Base-by-base conservation (phyloP, 2,329 filamentous ascomycete genomes). In the Lasiodiplodia sp. region DNA sequence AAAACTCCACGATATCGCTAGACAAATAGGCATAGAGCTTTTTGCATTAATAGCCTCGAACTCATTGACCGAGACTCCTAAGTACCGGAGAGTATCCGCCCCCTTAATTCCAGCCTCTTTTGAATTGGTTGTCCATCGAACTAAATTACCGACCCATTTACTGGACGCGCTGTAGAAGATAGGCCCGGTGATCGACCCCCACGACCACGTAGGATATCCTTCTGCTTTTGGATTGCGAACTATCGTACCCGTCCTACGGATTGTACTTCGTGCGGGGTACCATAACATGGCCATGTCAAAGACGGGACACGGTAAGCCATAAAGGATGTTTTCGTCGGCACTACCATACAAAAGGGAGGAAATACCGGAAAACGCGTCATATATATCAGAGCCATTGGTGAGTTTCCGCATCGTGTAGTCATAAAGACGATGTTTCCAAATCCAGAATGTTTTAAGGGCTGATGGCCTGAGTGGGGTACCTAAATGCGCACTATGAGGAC, bases 341-440 rank as follows among this genome's bases (percentile, higher is more conserved):
- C 8, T 18, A 28, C 28, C 38, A 23, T 52, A 63, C 18, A 55
- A 3, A 18, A n/a, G 4, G 16, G 44, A 38, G 18, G 56, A 11
- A 16, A 68, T 63, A 18, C 66, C 66, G 23, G 28, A 37, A 18
- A 68, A 62, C 12, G 66, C 66, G 25, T 63, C 63, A 47, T 53
- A 40, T 12, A 60, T 40, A 55, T 68, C 66, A 14, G 37, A 53
- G n/a, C 37, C 16, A 1, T 63, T 38, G 1, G 25, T 38, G 10
- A 68, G 66, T 23, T 23, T 21, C n/a, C 66, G 55, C 31, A 7
- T 25, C 2, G 44, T 53, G 66, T 53, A 63, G 18, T 31, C 2
- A 14, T 3, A 10, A 23, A 68, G 66, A 28, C 55, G 56, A 0
- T n/a, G 16, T 16, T 12, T 14, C 57, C 47, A 68, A 10, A 10